Evolutionary conservation across 345 rosid species (phyloP), one percentile per base, ranked within the genome.

Genomic region (Lepidium didymum): DNA sequence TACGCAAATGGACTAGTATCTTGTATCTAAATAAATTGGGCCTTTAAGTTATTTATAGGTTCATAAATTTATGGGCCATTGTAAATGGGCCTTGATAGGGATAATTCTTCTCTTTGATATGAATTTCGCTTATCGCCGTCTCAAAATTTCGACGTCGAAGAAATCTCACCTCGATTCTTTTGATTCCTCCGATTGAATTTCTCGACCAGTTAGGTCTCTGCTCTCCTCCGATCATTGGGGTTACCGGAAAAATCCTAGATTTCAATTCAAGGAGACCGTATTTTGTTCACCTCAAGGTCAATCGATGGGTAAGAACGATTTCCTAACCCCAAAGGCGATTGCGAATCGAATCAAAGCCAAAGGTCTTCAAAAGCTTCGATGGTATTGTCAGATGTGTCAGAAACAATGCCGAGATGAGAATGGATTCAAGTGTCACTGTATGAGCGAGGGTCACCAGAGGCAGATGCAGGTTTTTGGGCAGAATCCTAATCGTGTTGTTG

Each of bases 381-480:
- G 99, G 99, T 94, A 94, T 38, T 94, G 96, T 57, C 99, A 94
- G 80, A 94, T 94, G 99, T 89, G 97, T 72, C 91, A 91, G 81
- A 94, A 94, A 75, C 97, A 91, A 59, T 94, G 99, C 77, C 84
- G 96, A 1, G 97, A 91, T 68, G 99, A 94, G 85, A 94, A 91
- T 62, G 97, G 99, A 1, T 94, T 94, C 89, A 91, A 94, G 70
- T 94, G 97, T 79, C 99, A 94, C 62, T 91, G 99, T 67, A 89
- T 94, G 96, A 87, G 91, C 81, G 99, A 94, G 74, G 78, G 86
- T 74, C 97, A 91, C 77, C 99, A 94, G 70, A 85, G 97, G 0
- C 99, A 91, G 85, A 94, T 94, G 99, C 87, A 86, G 46, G 76
- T 91, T 34, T 94, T 88, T 15, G 97, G 97, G 7, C 90, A 89